These are phyloP conservation scores for California macrophylla DNA, from an alignment of 441 rosid genomes.

Conservation along the genomic window DNA sequence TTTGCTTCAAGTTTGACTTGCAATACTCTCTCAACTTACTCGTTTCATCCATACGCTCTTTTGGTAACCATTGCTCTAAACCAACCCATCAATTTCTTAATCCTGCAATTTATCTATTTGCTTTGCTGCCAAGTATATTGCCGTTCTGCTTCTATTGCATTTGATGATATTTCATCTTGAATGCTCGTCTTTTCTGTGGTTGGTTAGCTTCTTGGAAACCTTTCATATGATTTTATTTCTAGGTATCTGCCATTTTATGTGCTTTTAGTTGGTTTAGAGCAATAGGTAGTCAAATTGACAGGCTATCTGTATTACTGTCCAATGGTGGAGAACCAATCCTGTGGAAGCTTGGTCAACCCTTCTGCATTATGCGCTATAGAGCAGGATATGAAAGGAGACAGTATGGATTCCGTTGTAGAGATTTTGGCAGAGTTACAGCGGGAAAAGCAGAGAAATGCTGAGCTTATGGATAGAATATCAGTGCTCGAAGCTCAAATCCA, in stretches of 20 bases:
- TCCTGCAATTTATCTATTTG: background rate
- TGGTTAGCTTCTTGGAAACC: background rate
- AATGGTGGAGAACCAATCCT: conserved; percentile 41
- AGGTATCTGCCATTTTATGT: conserved; percentile 1
- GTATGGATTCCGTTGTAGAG: conserved; percentile 26
- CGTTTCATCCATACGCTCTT: background rate
- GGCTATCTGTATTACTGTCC: background rate
- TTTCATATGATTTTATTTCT: background rate
- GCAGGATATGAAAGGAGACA: conserved; percentile 31
- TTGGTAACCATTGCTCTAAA: background rate
- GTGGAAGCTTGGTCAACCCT: conserved; percentile 37
- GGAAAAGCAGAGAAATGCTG: conserved; percentile 42
- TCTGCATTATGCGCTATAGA: conserved; percentile 39
- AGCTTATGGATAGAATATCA: conserved; percentile 44
- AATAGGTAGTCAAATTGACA: background rate
- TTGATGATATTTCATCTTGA: background rate
- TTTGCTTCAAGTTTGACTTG: conserved; percentile 11
- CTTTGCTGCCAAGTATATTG: background rate
- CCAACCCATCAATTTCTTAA: background rate
- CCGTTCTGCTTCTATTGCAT: background rate
- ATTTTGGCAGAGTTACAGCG: conserved; percentile 38
- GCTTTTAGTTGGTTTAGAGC: background rate
- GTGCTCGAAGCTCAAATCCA: conserved; percentile 42
- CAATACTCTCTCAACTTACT: background rate
- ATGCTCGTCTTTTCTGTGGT: background rate